phyloP scores from a whole-genome alignment of 2,329 filamentous ascomycete species.

The Trichoderma sp. region DNA sequence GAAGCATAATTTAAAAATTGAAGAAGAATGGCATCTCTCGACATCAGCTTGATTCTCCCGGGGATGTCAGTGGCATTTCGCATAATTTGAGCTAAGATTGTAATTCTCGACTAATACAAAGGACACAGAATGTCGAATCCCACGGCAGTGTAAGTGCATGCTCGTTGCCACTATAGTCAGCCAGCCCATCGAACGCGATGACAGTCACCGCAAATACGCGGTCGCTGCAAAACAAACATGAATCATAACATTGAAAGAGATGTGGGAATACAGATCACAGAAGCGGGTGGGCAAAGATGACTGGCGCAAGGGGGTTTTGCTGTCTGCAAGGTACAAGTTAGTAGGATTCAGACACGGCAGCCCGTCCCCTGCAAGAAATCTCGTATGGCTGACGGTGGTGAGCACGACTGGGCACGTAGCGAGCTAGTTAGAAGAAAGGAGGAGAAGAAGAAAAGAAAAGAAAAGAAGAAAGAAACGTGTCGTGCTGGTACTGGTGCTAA shows the following conservation, averaged over 20 bases:
- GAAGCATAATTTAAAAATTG: neutral
- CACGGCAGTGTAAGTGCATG: neutral
- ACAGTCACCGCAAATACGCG: neutral
- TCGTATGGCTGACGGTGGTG: neutral
- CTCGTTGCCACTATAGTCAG: neutral
- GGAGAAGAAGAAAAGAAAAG: neutral
- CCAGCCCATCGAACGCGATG: neutral
- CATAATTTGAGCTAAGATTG: neutral
- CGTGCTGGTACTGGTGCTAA: neutral
- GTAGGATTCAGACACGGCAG: neutral
- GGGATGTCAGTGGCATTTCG: neutral
- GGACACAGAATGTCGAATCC: neutral
- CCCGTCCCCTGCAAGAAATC: neutral
- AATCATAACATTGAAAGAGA: constrained; percentile 9
- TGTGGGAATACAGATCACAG: neutral
- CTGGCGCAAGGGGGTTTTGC: constrained; percentile 6
- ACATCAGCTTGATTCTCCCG: neutral
- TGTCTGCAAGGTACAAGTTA: neutral
- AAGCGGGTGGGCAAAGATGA: neutral
- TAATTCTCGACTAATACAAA: neutral
- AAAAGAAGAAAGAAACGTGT: neutral
- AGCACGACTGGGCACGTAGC: neutral
- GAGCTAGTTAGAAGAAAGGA: neutral
- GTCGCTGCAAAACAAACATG: neutral
- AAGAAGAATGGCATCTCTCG: neutral